These are phyloP conservation scores for Pseudogymnoascus sp. DNA, from an alignment of 2,329 filamentous ascomycete genomes.

Conservation along the genomic window DNA sequence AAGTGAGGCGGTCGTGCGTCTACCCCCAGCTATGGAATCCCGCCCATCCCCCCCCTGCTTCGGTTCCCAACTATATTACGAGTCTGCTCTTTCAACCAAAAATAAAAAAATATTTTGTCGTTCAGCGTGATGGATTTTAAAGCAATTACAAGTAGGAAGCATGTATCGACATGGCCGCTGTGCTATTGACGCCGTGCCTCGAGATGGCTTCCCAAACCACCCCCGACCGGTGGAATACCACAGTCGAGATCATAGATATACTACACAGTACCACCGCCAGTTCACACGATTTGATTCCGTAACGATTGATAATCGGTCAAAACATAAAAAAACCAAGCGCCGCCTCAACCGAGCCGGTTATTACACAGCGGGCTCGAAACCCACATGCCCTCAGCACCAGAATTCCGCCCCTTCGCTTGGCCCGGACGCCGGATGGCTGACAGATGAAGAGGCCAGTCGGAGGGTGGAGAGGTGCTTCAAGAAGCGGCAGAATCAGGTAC, in stretches of 20 bases:
- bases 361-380: neutral
- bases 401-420: neutral
- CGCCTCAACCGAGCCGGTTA: neutral
- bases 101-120: neutral
- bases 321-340: neutral
- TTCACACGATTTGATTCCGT: neutral
- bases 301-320: neutral
- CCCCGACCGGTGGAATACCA: neutral
- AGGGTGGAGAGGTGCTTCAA: constrained; percentile 10
- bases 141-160: constrained; percentile 4
- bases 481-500: constrained; percentile 18
- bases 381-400: neutral
- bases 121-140: constrained; percentile 4
- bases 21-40: neutral
- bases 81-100: neutral
- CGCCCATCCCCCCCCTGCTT: neutral
- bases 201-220: neutral
- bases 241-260: neutral
- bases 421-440: neutral
- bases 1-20: neutral
- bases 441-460: neutral
- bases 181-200: constrained; percentile 1
- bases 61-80: neutral
- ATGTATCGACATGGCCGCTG: constrained; percentile 3
- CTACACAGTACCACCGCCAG: neutral